These are phyloP conservation scores for Diplodia intermedia DNA, from an alignment of 2,329 filamentous ascomycete species.

Conservation along the genomic window DNA sequence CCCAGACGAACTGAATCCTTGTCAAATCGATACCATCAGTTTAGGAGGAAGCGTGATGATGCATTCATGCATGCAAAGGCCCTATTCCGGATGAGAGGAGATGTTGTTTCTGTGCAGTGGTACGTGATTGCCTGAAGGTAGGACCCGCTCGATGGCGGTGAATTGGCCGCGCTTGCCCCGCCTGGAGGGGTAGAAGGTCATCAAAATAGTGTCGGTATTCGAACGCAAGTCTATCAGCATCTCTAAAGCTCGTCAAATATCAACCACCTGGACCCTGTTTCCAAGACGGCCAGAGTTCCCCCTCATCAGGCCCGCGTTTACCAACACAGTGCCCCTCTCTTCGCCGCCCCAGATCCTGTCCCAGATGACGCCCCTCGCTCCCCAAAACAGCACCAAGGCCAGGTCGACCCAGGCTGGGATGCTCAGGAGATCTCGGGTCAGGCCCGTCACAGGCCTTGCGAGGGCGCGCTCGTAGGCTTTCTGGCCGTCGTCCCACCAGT, in stretches of 20 bases:
- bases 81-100: too few species aligned
- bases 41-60: not conserved
- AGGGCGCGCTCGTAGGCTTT: constrained; percentile 72
- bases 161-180: too few species aligned
- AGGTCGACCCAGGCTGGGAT: constrained; percentile 59
- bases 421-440: constrained; percentile 49
- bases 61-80: too few species aligned
- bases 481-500: constrained; percentile 79
- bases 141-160: too few species aligned
- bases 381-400: constrained; percentile 59
- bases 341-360: constrained; percentile 64
- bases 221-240: constrained; percentile 11
- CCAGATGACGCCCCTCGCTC: constrained; percentile 65
- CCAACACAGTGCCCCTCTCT: constrained; percentile 59
- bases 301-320: constrained; percentile 66
- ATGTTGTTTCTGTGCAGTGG: too few species aligned
- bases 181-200: too few species aligned
- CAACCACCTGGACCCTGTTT: constrained; percentile 54
- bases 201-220: not conserved
- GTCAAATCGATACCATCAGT: too few species aligned
- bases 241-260: constrained; percentile 40
- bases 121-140: too few species aligned
- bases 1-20: not conserved
- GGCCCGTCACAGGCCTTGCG: constrained; percentile 46
- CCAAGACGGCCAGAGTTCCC: constrained; percentile 57